Evolutionary conservation across 2,329 filamentous ascomycete genomes (phyloP).

Genomic region (Trichoderma brevicompactum): DNA sequence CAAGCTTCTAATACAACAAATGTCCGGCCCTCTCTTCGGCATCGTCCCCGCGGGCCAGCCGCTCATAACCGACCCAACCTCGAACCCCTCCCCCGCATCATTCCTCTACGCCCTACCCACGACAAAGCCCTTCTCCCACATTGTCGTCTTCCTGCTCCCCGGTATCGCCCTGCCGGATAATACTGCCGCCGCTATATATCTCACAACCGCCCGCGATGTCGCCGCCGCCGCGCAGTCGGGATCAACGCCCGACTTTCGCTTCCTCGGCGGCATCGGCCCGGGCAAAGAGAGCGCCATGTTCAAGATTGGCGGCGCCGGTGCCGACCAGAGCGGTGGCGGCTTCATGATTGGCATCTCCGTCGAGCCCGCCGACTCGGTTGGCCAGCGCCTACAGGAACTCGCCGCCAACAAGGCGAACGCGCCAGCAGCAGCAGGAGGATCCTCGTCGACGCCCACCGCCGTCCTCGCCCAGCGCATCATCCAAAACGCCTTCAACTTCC

Average conservation of each 20-base stretch:
- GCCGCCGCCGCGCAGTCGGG: slow-evolving; percentile 47
- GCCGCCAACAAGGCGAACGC: slow-evolving; percentile 40
- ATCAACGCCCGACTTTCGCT: slow-evolving; percentile 67
- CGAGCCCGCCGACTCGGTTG: slow-evolving; percentile 75
- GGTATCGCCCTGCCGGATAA: slow-evolving; percentile 71
- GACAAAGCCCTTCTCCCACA: slow-evolving; percentile 70
- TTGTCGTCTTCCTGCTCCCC: slow-evolving; percentile 88
- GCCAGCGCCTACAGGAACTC: slow-evolving; percentile 67
- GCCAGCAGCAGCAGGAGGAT: slow-evolving; percentile 1
- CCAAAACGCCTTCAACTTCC: slow-evolving; percentile 94
- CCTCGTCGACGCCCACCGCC: slow-evolving; percentile 64
- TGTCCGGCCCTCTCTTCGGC: slow-evolving; percentile 58
- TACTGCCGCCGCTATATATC: slow-evolving; percentile 87
- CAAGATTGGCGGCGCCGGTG: slow-evolving; percentile 61
- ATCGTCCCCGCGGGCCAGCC: slow-evolving; percentile 64
- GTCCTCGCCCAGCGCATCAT: slow-evolving; percentile 91
- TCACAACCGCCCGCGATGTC: slow-evolving; percentile 59
- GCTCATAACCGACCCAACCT: slow-evolving; percentile 58
- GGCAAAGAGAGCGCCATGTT: slow-evolving; percentile 94
- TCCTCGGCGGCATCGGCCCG: slow-evolving; percentile 86
- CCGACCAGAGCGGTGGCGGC: slow-evolving; percentile 37
- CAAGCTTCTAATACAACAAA: slow-evolving; percentile 32
- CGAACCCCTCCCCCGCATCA: slow-evolving; percentile 58
- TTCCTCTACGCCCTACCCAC: slow-evolving; percentile 58
- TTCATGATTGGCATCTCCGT: slow-evolving; percentile 81